phyloP scores from a whole-genome alignment of 2,329 filamentous ascomycete species.

The Alternaria sp. region DNA sequence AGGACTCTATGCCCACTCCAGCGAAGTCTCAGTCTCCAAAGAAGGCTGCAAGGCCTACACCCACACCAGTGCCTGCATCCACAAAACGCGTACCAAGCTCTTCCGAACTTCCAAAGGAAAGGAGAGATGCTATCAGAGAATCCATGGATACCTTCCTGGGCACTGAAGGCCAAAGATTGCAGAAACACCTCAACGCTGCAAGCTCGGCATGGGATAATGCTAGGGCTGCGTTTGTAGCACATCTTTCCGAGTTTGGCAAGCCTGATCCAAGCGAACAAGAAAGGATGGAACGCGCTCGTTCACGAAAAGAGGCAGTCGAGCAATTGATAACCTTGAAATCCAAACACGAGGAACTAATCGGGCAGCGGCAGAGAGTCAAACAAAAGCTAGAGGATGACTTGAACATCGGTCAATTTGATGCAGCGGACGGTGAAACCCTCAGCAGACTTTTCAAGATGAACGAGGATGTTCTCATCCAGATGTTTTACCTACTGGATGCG shows the following conservation, averaged over 20 bases:
- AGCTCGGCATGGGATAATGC: constrained; percentile 34
- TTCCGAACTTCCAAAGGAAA: constrained; percentile 38
- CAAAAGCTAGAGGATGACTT: constrained; percentile 41
- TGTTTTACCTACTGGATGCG: constrained; percentile 32
- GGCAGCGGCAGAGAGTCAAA: constrained; percentile 29
- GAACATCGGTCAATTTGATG: constrained; percentile 34
- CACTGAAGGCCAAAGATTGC: constrained; percentile 31
- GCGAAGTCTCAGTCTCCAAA: constrained; percentile 28
- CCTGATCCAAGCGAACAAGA: constrained; percentile 28
- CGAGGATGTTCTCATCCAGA: constrained; percentile 36
- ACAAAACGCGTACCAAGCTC: constrained; percentile 15
- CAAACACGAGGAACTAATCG: constrained; percentile 23
- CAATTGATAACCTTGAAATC: constrained; percentile 28
- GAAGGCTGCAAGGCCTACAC: constrained; percentile 10
- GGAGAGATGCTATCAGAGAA: constrained; percentile 25
- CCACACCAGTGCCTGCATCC: neutral
- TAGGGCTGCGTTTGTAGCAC: constrained; percentile 30
- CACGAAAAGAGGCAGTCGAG: constrained; percentile 41
- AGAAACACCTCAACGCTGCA: constrained; percentile 33
- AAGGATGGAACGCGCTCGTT: constrained; percentile 30
- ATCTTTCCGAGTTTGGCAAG: constrained; percentile 31
- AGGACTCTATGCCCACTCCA: constrained; percentile 26
- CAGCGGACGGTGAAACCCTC: constrained; percentile 32
- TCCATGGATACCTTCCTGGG: constrained; percentile 32
- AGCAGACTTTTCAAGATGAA: constrained; percentile 34